Conservation (phyloP, 2,329 filamentous ascomycete genomes). For the Cadophora sp. region DNA sequence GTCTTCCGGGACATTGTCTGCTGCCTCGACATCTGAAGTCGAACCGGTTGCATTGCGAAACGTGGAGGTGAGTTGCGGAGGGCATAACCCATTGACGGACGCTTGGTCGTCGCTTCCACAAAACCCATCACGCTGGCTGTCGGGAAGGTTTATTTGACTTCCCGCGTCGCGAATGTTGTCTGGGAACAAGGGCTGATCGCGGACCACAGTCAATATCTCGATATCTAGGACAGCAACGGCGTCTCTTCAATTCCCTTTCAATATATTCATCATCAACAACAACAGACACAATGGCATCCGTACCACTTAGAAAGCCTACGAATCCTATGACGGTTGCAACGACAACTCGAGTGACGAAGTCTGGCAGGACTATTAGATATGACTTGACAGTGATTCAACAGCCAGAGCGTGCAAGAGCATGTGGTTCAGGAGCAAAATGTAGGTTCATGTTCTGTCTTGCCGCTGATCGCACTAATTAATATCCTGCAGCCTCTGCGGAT, state of each 20-base stretch:
- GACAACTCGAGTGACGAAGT: conserved; percentile 5
- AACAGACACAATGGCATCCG: conserved; percentile 8
- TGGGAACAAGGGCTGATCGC: conserved; percentile 18
- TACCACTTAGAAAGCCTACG: conserved; percentile 7
- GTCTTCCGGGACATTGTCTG: conserved; percentile 1
- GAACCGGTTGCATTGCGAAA: conserved; percentile 15
- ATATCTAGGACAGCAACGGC: background rate
- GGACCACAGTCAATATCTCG: conserved; percentile 10
- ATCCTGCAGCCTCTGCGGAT: conserved; percentile 37
- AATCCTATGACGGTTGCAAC: conserved; percentile 6
- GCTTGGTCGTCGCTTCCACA: conserved; percentile 29
- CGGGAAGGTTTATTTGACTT: conserved; percentile 25
- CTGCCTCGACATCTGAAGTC: conserved; percentile 6
- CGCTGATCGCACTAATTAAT: conserved; percentile 21
- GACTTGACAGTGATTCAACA: conserved; percentile 88
- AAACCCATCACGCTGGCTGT: conserved; percentile 27
- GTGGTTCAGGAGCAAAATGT: conserved; percentile 96
- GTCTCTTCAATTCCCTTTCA: background rate
- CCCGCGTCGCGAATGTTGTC: conserved; percentile 18
- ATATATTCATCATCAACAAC: background rate
- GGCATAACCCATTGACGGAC: conserved; percentile 26
- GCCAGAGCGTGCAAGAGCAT: conserved; percentile 91
- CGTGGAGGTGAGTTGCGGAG: conserved; percentile 20
- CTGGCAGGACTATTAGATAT: conserved; percentile 79
- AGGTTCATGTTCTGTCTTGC: conserved; percentile 47